Evolutionary conservation across 441 rosid species (phyloP), one percentile per base, ranked within the genome.

Genomic region (Mallotus repandus): DNA sequence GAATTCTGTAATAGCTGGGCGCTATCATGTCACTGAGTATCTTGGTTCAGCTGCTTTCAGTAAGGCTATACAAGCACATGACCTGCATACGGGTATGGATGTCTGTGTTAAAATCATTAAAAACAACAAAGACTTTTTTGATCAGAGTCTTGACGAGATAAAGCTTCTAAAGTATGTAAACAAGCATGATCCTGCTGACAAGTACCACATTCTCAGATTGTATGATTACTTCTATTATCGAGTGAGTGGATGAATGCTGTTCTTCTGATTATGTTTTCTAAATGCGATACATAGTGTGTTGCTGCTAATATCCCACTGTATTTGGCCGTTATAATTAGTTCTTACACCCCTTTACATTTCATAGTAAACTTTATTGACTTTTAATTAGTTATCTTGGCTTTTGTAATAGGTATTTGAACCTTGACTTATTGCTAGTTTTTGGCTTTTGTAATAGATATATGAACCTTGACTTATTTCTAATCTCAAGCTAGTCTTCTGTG

Each of bases 31-130:
- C 69, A 93, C 99, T 0, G 99, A 96, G 86, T 91, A 93, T 83
- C 94, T 95, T 81, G 99, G 99, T 38, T 95, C 99, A 25, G 99
- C 98, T 70, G 99, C 98, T 58, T 96, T 96, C 76, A 96, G 99
- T 80, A 96, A 96, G 83, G 98, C 99, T 72, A 87, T 96, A 81
- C 99, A 96, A 86, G 98, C 99, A 49, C 99, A 96, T 83, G 99
- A 96, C 76, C 86, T 96, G 78, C 93, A 90, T 69, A 89, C 97
- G 18, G 97, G 97, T 77, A 91, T 93, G 90, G 99, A 96, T 73
- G 99, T 96, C 66, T 96, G 98, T 78, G 85, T 96, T 69, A 96
- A 96, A 84, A 96, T 96, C 70, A 93, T 93, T 65, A 96, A 96
- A 82, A 93, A 96, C 89, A 96, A 93, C 87, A 96, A 96, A 84